Evolutionary conservation across 2,329 filamentous ascomycete species (phyloP).

Genomic region (Penicillium brasilianum): DNA sequence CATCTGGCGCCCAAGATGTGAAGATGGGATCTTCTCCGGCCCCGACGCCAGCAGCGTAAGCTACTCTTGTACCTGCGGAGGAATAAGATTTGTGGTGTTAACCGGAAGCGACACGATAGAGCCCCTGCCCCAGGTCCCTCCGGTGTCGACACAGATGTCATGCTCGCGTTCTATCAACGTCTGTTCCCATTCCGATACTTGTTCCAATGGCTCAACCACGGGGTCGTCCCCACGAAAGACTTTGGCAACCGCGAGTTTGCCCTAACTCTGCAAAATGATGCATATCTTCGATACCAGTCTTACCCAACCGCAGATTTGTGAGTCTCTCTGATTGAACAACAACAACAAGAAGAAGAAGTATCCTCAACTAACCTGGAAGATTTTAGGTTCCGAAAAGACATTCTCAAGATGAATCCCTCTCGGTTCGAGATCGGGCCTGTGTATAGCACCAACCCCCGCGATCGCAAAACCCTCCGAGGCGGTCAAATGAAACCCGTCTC

Average conservation of each 20-base stretch:
- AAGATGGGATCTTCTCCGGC: constrained; percentile 50
- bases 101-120: constrained; percentile 28
- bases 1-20: constrained; percentile 56
- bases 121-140: constrained; percentile 45
- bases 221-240: constrained; percentile 80
- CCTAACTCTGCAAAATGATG: constrained; percentile 90
- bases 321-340: constrained; percentile 25
- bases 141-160: constrained; percentile 76
- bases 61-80: too few relatives aligned
- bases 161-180: constrained; percentile 93
- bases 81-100: not conserved
- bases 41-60: constrained; percentile 46
- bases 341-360: too few relatives aligned
- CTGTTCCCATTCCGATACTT: constrained; percentile 93
- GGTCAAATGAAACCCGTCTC: constrained; percentile 82
- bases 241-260: constrained; percentile 95
- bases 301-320: constrained; percentile 69
- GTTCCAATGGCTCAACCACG: constrained; percentile 98
- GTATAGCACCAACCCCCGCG: constrained; percentile 90
- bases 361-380: constrained; percentile 27
- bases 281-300: constrained; percentile 89
- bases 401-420: constrained; percentile 82
- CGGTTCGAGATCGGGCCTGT: constrained; percentile 99
- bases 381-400: constrained; percentile 83
- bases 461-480: constrained; percentile 82